Conservation (phyloP, 345 rosid genomes). For the Brassica nigra region DNA sequence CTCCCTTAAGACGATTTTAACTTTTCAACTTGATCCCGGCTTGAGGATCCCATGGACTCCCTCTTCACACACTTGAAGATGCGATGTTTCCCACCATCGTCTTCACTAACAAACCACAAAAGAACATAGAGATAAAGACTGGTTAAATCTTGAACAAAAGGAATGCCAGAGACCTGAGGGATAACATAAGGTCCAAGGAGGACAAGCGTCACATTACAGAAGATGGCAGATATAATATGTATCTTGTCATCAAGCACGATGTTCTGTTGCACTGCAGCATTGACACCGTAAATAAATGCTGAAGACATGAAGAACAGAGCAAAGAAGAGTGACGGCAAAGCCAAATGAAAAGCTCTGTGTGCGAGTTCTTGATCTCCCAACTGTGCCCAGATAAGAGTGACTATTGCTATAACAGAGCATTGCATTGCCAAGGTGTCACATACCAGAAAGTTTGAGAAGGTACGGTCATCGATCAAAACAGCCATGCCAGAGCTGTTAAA, state of each 20-base stretch:
- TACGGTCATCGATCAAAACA: background rate
- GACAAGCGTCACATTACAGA: background rate
- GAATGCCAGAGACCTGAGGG: background rate
- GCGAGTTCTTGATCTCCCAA: background rate
- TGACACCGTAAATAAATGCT: background rate
- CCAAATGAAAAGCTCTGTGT: background rate
- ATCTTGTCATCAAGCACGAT: background rate
- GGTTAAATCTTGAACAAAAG: background rate
- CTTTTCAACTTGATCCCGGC: background rate
- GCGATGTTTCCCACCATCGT: background rate
- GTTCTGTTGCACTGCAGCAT: background rate
- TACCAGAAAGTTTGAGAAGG: background rate
- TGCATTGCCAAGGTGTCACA: conserved; percentile 15
- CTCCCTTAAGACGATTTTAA: background rate
- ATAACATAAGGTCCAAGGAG: background rate
- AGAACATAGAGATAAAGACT: background rate
- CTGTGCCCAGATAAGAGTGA: conserved; percentile 18
- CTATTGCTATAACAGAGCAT: background rate
- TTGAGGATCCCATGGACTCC: background rate
- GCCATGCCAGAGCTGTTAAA: conserved; percentile 20
- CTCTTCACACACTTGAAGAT: background rate
- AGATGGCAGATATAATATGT: background rate
- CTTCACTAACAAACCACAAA: background rate
- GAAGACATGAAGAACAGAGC: background rate
- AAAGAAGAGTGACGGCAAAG: background rate